Conservation (phyloP, 192 early-diverging fungal species). For the Entomortierella beljakovae region DNA sequence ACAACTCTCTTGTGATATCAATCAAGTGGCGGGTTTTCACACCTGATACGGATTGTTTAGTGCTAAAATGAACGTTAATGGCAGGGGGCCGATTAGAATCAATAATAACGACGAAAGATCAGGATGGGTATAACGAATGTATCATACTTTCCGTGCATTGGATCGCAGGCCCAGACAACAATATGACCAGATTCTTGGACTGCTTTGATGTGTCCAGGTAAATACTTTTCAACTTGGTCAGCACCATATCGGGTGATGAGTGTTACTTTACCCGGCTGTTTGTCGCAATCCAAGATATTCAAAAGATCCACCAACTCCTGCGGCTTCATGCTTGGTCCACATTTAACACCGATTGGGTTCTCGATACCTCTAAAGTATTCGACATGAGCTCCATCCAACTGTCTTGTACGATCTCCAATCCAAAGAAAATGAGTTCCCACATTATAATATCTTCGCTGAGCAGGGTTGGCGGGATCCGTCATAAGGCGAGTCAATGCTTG, state of each 20-base stretch:
- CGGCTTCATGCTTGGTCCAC: constrained; percentile 91
- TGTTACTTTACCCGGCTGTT: constrained; percentile 92
- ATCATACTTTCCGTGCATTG: constrained; percentile 95
- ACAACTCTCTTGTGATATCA: constrained; percentile 90
- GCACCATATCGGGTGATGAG: constrained; percentile 96
- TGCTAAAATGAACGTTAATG: constrained; percentile 51
- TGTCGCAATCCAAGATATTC: constrained; percentile 88
- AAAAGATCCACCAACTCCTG: constrained; percentile 86
- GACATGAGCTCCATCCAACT: constrained; percentile 94
- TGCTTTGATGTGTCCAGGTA: constrained; percentile 91
- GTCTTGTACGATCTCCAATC: constrained; percentile 98
- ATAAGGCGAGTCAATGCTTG: constrained; percentile 80
- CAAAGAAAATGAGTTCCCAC: constrained; percentile 96
- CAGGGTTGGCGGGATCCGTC: constrained; percentile 55
- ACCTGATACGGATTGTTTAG: constrained; percentile 81
- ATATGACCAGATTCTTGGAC: constrained; percentile 88
- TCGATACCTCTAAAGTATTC: constrained; percentile 98
- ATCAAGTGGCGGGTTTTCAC: constrained; percentile 94
- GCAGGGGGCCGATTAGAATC: neutral
- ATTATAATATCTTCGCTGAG: constrained; percentile 85
- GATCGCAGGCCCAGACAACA: constrained; percentile 97
- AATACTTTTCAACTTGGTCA: constrained; percentile 81
- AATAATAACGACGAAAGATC: no score
- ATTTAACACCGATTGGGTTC: constrained; percentile 98
- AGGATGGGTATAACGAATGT: neutral